These are phyloP conservation scores for Diaporthe helianthi DNA, from an alignment of 2,329 filamentous ascomycete genomes.

Conservation along the genomic window DNA sequence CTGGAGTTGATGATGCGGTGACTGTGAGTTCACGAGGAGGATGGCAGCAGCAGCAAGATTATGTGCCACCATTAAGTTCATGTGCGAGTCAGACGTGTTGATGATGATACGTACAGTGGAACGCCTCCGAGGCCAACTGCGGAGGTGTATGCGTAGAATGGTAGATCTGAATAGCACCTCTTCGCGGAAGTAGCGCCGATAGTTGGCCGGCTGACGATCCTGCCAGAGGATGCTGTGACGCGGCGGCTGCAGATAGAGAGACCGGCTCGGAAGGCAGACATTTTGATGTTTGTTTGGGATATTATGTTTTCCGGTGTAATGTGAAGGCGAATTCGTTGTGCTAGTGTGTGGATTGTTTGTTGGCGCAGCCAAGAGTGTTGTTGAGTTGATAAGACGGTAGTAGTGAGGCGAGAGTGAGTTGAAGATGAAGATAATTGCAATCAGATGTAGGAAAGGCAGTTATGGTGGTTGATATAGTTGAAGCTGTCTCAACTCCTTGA, in stretches of 20 bases:
- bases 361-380: slow-evolving; percentile 15
- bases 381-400: neutral
- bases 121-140: slow-evolving; percentile 8
- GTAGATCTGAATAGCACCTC: slow-evolving; percentile 21
- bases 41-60: no score
- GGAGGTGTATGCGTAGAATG: slow-evolving; percentile 17
- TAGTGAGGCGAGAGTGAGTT: slow-evolving; percentile 9
- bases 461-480: slow-evolving; percentile 3
- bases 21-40: no score
- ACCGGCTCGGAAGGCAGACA: slow-evolving; percentile 26
- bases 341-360: neutral
- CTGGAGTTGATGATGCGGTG: no score
- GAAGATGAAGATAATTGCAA: neutral
- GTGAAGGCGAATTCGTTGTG: neutral
- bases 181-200: slow-evolving; percentile 1
- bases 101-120: slow-evolving; percentile 6
- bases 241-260: slow-evolving; percentile 15
- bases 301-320: neutral
- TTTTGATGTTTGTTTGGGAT: slow-evolving; percentile 6
- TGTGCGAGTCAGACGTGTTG: neutral
- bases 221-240: slow-evolving; percentile 15
- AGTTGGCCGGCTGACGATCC: neutral
- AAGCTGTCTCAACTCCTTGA: neutral
- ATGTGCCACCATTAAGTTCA: no score
- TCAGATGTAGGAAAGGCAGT: neutral